Evolutionary conservation across 1,284 basidiomycete species (phyloP).

Genomic region (Tylopilus sp.): DNA sequence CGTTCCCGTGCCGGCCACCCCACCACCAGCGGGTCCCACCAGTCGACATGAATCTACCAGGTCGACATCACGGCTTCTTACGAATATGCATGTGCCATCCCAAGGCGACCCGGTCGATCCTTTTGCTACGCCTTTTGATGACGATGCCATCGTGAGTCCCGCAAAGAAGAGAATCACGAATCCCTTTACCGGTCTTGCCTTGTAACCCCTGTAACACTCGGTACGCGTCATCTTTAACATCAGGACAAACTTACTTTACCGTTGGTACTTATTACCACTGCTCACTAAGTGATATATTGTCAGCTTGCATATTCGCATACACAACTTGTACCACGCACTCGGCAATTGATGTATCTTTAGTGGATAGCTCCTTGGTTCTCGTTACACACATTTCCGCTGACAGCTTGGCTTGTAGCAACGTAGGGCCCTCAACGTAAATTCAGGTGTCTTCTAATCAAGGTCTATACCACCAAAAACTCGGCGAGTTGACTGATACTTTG

Average conservation of each 20-base stretch:
- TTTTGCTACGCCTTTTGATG: constrained; percentile 75
- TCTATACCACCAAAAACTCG: constrained; percentile 7
- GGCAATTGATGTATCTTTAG: constrained; percentile 26
- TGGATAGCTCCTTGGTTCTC: constrained; percentile 8
- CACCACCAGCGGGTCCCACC: constrained; percentile 18
- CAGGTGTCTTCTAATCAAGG: no score
- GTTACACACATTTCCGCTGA: background rate
- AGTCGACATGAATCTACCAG: constrained; percentile 32
- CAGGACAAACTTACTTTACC: constrained; percentile 16
- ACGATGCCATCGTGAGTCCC: constrained; percentile 43
- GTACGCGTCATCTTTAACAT: background rate
- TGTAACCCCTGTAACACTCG: constrained; percentile 22
- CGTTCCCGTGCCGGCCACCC: constrained; percentile 23
- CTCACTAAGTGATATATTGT: constrained; percentile 5
- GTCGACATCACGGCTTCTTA: constrained; percentile 44
- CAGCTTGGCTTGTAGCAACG: no score
- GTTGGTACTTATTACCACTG: constrained; percentile 8
- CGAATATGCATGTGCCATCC: constrained; percentile 42
- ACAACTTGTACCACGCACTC: background rate
- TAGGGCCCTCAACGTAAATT: no score
- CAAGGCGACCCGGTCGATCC: constrained; percentile 43
- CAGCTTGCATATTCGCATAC: constrained; percentile 10
- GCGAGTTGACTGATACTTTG: constrained; percentile 18
- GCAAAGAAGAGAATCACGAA: constrained; percentile 26
- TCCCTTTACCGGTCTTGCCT: constrained; percentile 29